These are phyloP conservation scores for Trichosporon sp. DNA, from an alignment of 1,284 basidiomycete species.

Conservation along the genomic window DNA sequence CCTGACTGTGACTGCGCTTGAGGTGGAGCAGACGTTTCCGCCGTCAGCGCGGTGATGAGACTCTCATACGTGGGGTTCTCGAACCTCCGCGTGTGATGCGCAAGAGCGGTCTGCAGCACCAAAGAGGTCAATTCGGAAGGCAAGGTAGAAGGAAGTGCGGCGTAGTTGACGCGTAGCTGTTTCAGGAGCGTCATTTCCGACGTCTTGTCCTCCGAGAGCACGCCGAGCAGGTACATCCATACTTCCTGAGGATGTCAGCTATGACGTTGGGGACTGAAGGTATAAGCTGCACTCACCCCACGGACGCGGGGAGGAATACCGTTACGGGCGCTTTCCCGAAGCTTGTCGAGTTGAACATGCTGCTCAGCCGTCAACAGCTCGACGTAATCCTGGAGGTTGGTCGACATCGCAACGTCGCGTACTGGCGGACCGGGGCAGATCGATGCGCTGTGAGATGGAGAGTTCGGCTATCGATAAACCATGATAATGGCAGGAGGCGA, in stretches of 20 bases:
- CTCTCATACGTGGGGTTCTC: slow-evolving; percentile 43
- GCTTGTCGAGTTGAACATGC: slow-evolving; percentile 41
- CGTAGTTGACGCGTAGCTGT: slow-evolving; percentile 32
- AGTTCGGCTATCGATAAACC: not conserved
- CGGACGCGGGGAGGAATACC: slow-evolving; percentile 39
- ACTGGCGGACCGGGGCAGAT: not conserved
- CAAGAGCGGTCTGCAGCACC: slow-evolving; percentile 35
- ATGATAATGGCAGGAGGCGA: not conserved
- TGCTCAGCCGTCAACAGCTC: slow-evolving; percentile 46
- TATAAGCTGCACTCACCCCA: slow-evolving; percentile 30
- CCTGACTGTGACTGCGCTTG: not conserved
- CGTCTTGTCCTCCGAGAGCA: slow-evolving; percentile 42
- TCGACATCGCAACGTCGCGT: slow-evolving; percentile 26
- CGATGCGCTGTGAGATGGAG: not conserved
- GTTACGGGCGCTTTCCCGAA: slow-evolving; percentile 43
- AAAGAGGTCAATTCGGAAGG: slow-evolving; percentile 31
- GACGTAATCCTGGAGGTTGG: slow-evolving; percentile 34
- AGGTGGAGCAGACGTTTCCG: slow-evolving; percentile 20
- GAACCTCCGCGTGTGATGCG: slow-evolving; percentile 43
- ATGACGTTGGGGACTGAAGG: not conserved
- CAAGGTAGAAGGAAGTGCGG: slow-evolving; percentile 25
- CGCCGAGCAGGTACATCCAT: slow-evolving; percentile 47
- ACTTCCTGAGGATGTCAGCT: slow-evolving; percentile 35
- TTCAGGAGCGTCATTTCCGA: slow-evolving; percentile 41
- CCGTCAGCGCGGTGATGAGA: slow-evolving; percentile 41